Conservation (phyloP, 108 stramenopile species). For the Aurantiochytrium sp. region DNA sequence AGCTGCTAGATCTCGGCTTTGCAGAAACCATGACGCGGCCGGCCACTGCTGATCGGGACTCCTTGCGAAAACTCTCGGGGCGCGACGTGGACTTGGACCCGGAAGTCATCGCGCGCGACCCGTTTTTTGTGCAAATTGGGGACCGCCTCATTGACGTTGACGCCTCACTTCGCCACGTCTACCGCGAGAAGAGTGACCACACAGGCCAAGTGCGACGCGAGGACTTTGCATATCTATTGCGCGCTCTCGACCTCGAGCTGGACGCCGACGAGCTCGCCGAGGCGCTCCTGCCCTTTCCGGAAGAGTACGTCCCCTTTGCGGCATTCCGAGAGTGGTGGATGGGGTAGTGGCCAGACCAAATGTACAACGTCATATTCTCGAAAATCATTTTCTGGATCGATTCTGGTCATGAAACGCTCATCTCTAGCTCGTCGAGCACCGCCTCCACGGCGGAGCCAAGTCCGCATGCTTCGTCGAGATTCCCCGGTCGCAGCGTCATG, state of each 20-base stretch:
- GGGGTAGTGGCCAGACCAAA: not conserved
- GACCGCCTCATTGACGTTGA: not conserved
- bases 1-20: not conserved
- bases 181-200: not conserved
- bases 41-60: not conserved
- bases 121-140: not conserved
- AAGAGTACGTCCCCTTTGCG: not conserved
- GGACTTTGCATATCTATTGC: not conserved
- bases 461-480: not conserved
- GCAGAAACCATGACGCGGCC: not conserved
- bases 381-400: too few species aligned
- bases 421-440: not conserved
- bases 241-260: not conserved
- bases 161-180: not conserved
- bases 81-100: not conserved
- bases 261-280: not conserved
- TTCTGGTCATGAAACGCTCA: not conserved
- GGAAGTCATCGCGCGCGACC: not conserved
- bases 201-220: not conserved
- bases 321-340: not conserved
- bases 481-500: not conserved
- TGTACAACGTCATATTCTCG: too few species aligned
- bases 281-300: not conserved
- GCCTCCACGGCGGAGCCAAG: not conserved
- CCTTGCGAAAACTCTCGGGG: not conserved